A percentile compares a stretch with the other conserved stretches of the same genome.
Evolutionary conservation across 768 basidiomycete species (phyloP).

Genomic region (Termitomyces sp.): DNA sequence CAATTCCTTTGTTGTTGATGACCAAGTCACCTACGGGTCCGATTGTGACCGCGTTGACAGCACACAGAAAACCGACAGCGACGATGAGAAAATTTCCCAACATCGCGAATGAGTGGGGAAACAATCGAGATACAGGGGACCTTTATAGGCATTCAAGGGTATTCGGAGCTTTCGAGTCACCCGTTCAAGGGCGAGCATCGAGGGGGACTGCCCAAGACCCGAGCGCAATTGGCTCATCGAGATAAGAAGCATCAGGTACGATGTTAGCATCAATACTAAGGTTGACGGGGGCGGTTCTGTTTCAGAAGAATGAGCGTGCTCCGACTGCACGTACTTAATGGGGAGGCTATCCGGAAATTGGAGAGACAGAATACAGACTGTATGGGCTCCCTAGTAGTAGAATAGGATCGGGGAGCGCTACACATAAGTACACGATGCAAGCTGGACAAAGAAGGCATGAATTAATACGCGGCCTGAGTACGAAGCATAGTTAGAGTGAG

Average conservation of each 20-base stretch:
- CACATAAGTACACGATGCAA: neutral
- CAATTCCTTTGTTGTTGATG: constrained; percentile 4
- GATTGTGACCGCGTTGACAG: neutral
- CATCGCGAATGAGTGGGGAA: neutral
- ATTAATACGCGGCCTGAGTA: no score
- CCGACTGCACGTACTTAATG: no score
- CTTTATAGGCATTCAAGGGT: neutral
- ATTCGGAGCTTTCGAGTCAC: neutral
- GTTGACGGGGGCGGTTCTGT: neutral
- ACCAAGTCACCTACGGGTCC: neutral
- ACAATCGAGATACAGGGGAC: neutral
- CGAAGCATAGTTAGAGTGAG: neutral
- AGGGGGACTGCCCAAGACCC: neutral
- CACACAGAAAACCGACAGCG: neutral
- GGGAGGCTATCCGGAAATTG: neutral
- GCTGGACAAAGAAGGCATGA: no score
- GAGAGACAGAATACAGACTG: neutral
- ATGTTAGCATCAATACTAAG: neutral
- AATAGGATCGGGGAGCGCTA: no score
- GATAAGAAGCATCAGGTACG: neutral
- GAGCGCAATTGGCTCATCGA: neutral
- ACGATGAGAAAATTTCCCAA: neutral
- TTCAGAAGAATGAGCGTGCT: neutral
- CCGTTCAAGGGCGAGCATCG: neutral
- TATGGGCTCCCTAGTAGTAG: neutral